These are phyloP conservation scores for Auricularia sp. DNA, from an alignment of 768 basidiomycete genomes.

Conservation along the genomic window DNA sequence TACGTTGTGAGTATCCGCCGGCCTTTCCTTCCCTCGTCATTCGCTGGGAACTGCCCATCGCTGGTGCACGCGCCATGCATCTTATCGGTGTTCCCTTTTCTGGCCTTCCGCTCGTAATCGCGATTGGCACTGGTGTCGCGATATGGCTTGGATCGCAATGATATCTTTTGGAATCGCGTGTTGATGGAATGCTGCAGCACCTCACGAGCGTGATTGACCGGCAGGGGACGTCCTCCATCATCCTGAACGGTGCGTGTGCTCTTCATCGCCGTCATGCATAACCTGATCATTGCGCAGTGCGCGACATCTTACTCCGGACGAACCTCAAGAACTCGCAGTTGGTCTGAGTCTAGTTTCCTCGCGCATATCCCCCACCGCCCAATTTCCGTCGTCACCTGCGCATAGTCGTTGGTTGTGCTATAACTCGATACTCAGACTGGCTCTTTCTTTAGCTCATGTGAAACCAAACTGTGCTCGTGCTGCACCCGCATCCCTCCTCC, in stretches of 20 bases:
- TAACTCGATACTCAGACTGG: background rate
- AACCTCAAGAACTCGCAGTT: constrained; percentile 3
- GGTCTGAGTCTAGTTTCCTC: background rate
- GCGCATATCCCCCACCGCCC: background rate
- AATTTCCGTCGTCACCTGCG: background rate
- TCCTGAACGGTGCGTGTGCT: background rate
- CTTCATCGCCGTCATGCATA: background rate
- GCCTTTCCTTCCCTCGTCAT: background rate
- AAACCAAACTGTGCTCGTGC: background rate
- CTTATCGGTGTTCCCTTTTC: too few species aligned
- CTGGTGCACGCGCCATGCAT: too few species aligned
- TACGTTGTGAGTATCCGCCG: constrained; percentile 26
- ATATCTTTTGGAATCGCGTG: background rate
- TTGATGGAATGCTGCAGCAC: background rate
- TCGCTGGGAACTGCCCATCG: too few species aligned
- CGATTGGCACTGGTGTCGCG: background rate
- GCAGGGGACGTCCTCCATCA: background rate
- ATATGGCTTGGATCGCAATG: background rate
- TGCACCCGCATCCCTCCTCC: too few species aligned
- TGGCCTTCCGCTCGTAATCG: too few species aligned
- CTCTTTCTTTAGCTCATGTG: background rate
- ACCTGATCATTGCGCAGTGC: background rate
- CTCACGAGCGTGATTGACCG: background rate
- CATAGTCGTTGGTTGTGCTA: background rate
- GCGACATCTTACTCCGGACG: background rate